phyloP scores from a whole-genome alignment of 768 basidiomycete genomes.

The Suillus brevipes region DNA sequence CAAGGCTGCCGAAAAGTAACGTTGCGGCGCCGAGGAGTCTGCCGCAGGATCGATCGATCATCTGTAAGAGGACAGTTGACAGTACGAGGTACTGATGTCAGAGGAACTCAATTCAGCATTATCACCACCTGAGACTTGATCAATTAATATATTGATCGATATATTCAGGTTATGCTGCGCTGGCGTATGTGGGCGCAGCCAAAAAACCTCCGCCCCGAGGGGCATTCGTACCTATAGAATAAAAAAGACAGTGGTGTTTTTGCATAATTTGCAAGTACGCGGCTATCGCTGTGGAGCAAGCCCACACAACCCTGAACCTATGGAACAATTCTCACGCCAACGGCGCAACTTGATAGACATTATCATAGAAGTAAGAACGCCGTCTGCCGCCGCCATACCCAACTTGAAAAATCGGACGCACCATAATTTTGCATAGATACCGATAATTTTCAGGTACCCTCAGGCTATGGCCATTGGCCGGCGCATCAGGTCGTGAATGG shows the following conservation, averaged over 20 bases:
- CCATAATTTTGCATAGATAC: neutral
- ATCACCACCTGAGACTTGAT: neutral
- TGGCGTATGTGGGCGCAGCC: neutral
- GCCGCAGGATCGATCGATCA: neutral
- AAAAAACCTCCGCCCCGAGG: constrained; percentile 8
- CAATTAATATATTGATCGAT: neutral
- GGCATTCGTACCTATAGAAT: neutral
- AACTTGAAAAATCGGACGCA: neutral
- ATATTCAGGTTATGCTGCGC: neutral
- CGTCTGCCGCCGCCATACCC: neutral
- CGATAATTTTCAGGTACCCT: neutral
- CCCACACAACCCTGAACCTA: neutral
- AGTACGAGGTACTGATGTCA: neutral
- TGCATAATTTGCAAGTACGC: neutral
- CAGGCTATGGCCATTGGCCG: neutral
- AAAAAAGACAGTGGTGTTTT: neutral
- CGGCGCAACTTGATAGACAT: neutral
- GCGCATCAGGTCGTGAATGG: neutral
- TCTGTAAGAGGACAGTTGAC: neutral
- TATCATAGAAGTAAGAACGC: neutral
- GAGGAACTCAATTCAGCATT: neutral
- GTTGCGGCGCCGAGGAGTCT: neutral
- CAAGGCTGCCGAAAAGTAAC: neutral
- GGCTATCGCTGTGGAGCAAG: neutral
- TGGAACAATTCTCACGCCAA: neutral